A percentile compares a stretch with the other conserved stretches of the same genome.
phyloP scores from a whole-genome alignment of 1,284 basidiomycete genomes.

The Puccinia sorghi region DNA sequence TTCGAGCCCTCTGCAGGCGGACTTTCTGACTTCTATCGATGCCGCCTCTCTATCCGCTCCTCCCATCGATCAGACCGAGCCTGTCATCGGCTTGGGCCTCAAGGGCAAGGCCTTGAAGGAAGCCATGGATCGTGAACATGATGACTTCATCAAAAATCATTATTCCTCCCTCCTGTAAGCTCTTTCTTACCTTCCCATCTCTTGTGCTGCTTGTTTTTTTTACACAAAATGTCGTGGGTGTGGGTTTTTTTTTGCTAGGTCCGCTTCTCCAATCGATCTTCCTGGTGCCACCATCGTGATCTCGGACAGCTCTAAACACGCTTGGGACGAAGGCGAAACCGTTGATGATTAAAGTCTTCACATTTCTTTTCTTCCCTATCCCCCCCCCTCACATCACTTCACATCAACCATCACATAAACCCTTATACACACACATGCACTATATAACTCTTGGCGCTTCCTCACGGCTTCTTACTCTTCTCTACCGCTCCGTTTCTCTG shows the following conservation, averaged over 20 bases:
- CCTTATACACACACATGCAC: too few species aligned
- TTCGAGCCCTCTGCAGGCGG: too few species aligned
- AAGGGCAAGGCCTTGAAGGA: conserved; percentile 46
- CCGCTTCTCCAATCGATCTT: neutral
- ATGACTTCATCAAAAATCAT: conserved; percentile 33
- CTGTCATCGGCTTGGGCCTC: conserved; percentile 24
- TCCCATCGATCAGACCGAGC: neutral
- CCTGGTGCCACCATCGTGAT: neutral
- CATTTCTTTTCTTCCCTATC: too few species aligned
- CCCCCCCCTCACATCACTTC: too few species aligned
- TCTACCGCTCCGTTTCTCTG: too few species aligned
- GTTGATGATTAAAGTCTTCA: conserved; percentile 19
- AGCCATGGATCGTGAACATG: conserved; percentile 46
- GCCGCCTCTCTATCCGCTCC: neutral
- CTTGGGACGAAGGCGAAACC: conserved; percentile 45
- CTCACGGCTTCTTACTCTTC: too few species aligned
- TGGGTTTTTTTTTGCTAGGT: neutral
- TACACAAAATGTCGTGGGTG: too few species aligned
- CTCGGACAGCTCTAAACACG: neutral
- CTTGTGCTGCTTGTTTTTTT: neutral
- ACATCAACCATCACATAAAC: neutral
- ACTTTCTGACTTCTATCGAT: neutral
- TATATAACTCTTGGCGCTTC: too few species aligned
- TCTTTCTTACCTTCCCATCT: neutral
- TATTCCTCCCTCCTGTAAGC: neutral